Evolutionary conservation across 1,139 yeast genomes (phyloP), one percentile per base, ranked within the genome.

Genomic region (Wickerhamomyces sp.): DNA sequence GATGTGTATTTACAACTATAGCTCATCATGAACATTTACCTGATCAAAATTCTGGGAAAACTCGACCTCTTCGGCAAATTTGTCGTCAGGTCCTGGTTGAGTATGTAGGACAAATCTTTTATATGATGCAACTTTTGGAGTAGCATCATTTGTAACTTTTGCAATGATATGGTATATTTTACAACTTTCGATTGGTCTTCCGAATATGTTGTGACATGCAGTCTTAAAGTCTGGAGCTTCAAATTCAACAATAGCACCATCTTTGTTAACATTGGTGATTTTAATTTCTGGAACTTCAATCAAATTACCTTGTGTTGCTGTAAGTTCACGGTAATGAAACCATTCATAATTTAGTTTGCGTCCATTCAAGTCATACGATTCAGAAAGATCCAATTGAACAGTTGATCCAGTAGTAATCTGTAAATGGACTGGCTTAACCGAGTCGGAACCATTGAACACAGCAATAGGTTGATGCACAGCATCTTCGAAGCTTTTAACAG

Each of bases 321-420:
- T 37, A 7, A 45, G 33, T 28, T 54, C 59, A 15, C 46, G 38
- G 32, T 54, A 55, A 33, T 52, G 58, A 29, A 43, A 44, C 59
- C 59, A 55, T 10, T 49, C 49, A 42, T 31, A 55, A 4, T 29
- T 25, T 24, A 56, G 34, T 1, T 29, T 27, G 7, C 44, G 42
- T 3, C 33, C 46, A 33, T 58, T 57, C 22, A 58, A 33, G 35
- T 58, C 62, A 40, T 50, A 56, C 2, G 58, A 46, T 30, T 47
- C 27, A 2, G 58, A 50, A 1, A 59, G 43, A 37, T 59, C 61
- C 7, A 58, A 28, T 4, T 35, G 29, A 5, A 57, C 21, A 10
- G 24, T 40, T 8, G 39, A 28, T 7, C 41, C 46, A 3, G 49
- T 48, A 5, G 20, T 36, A 5, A 35, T 50, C 1, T 41, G 28